These are phyloP conservation scores for Loxodes magnus DNA, from an alignment of 73 alveolate genomes.

Conservation along the genomic window DNA sequence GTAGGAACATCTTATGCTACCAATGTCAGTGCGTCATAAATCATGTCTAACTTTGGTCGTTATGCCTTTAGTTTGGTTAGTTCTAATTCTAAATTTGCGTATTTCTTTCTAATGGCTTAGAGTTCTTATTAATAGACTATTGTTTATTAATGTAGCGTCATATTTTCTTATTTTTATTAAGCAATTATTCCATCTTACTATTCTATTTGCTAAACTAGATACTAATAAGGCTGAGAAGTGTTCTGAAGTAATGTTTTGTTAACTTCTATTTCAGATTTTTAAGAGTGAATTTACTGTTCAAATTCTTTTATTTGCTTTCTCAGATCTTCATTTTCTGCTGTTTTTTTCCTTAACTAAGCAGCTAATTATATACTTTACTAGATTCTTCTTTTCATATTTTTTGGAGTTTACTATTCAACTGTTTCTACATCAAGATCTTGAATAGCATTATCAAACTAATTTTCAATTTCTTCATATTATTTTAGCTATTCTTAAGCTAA, in stretches of 20 bases:
- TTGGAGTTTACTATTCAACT: slow-evolving; percentile 55
- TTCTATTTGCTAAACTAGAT: slow-evolving; percentile 47
- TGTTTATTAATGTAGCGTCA: slow-evolving; percentile 24
- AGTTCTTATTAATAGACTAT: too few species aligned
- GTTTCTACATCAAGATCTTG: slow-evolving; percentile 51
- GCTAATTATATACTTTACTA: slow-evolving; percentile 66
- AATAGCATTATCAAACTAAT: slow-evolving; percentile 75
- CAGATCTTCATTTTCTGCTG: slow-evolving; percentile 48
- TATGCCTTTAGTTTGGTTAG: too few species aligned
- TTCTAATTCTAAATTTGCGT: too few species aligned
- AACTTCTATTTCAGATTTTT: slow-evolving; percentile 41
- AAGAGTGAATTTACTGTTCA: slow-evolving; percentile 36
- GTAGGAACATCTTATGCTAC: too few species aligned
- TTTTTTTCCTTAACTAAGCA: slow-evolving; percentile 52
- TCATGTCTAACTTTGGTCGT: too few species aligned
- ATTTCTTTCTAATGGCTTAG: too few species aligned
- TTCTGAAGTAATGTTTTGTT: slow-evolving; percentile 43
- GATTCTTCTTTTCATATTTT: slow-evolving; percentile 69
- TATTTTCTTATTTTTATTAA: slow-evolving; percentile 31
- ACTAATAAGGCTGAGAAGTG: slow-evolving; percentile 28
- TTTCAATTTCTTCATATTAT: slow-evolving; percentile 76
- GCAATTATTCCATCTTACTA: slow-evolving; percentile 43
- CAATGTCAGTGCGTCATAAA: too few species aligned
- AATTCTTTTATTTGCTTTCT: slow-evolving; percentile 34
- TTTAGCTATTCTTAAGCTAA: slow-evolving; percentile 62